These are phyloP conservation scores for Kodamaea alishanica DNA, from an alignment of 1,139 yeast genomes.

Conservation along the genomic window DNA sequence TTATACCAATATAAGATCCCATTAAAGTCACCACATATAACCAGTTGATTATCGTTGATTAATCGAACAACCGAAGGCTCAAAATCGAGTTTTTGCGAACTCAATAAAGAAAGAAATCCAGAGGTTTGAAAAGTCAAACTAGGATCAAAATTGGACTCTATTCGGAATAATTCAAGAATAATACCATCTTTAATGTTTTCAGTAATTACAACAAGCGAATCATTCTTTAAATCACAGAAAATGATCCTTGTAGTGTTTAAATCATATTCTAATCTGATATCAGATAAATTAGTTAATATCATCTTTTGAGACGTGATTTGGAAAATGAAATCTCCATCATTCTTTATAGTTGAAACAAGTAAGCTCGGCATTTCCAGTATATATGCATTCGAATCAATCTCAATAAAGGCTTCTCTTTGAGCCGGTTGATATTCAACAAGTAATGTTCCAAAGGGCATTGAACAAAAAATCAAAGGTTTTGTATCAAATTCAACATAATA, in stretches of 20 bases:
- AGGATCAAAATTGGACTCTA: constrained; percentile 2
- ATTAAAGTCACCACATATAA: constrained; percentile 12
- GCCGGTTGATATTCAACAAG: constrained; percentile 29
- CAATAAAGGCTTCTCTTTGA: constrained; percentile 21
- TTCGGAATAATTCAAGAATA: constrained; percentile 7
- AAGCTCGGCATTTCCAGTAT: constrained; percentile 12
- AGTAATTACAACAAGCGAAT: constrained; percentile 8
- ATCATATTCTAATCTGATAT: constrained; percentile 1
- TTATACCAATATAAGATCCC: constrained; percentile 5
- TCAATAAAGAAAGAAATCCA: constrained; percentile 5
- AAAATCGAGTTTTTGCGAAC: constrained; percentile 1
- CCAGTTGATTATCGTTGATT: not conserved
- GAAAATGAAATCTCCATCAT: constrained; percentile 9
- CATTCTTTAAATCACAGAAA: constrained; percentile 5
- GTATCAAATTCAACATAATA: constrained; percentile 16
- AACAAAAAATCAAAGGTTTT: constrained; percentile 28
- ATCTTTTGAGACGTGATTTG: constrained; percentile 13
- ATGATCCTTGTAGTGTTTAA: constrained; percentile 1
- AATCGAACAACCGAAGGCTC: constrained; percentile 9
- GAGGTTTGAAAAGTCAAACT: constrained; percentile 1
- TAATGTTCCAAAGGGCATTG: constrained; percentile 37
- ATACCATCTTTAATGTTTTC: constrained; percentile 5
- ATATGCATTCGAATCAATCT: constrained; percentile 23
- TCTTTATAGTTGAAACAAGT: constrained; percentile 10
- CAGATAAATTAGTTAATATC: constrained; percentile 11